Conservation (phyloP, 257 asterid species). For the Craterostigma plantagineum region DNA sequence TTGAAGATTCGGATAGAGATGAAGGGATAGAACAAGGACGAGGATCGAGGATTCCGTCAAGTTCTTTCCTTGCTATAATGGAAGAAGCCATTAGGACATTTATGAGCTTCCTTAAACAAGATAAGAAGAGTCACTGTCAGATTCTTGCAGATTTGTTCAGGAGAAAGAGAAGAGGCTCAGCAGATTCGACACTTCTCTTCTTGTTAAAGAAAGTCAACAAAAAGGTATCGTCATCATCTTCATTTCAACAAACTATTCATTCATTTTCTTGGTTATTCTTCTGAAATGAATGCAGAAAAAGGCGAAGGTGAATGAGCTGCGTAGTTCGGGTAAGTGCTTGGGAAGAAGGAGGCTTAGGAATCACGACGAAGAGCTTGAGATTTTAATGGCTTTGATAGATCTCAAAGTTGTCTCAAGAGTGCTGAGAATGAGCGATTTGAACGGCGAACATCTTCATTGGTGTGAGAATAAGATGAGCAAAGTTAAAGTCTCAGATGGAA, state of each 20-base stretch:
- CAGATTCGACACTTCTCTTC: constrained; percentile 44
- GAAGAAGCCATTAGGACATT: constrained; percentile 74
- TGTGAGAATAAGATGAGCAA: constrained; percentile 84
- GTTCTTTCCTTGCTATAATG: constrained; percentile 47
- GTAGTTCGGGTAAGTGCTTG: constrained; percentile 34
- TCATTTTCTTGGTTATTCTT: not conserved
- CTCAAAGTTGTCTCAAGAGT: constrained; percentile 74
- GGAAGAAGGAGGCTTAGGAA: constrained; percentile 22
- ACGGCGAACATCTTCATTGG: constrained; percentile 72
- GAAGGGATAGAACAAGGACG: constrained; percentile 33
- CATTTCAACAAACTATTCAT: not conserved
- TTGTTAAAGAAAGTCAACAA: constrained; percentile 55
- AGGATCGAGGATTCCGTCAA: constrained; percentile 59
- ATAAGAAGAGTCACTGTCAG: constrained; percentile 44
- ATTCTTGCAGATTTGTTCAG: constrained; percentile 38
- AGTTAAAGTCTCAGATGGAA: constrained; percentile 61
- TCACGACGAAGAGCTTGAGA: constrained; percentile 46
- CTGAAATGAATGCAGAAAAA: constrained; percentile 36
- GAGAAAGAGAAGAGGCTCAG: constrained; percentile 38
- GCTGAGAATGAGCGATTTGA: constrained; percentile 53
- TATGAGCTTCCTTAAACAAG: constrained; percentile 71
- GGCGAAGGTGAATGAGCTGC: constrained; percentile 42
- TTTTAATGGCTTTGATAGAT: constrained; percentile 55
- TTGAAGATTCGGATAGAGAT: constrained; percentile 28
- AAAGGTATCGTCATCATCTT: constrained; percentile 20